Evolutionary conservation across 768 basidiomycete genomes (phyloP).

Genomic region (Lentinula raphanica): DNA sequence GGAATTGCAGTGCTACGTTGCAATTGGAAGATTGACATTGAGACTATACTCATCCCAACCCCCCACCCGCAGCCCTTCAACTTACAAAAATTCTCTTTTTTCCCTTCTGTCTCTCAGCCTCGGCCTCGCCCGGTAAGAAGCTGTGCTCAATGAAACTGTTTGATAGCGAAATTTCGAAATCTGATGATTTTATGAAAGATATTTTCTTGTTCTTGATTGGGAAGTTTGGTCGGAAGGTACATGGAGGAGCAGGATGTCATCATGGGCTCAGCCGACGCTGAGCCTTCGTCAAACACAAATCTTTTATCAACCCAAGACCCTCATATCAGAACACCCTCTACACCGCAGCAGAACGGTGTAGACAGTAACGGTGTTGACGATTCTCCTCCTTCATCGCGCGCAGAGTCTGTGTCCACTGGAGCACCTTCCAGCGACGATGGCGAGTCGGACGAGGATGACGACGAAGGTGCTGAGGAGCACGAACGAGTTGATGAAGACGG

Average conservation of each 20-base stretch:
- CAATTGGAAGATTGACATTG: neutral
- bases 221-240: slow-evolving; percentile 7
- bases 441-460: neutral
- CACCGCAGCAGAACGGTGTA: neutral
- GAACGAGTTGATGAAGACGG: slow-evolving; percentile 1
- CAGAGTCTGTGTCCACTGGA: neutral
- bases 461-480: neutral
- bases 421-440: slow-evolving; percentile 1
- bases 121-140: neutral
- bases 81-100: neutral
- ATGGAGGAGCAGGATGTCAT: slow-evolving; percentile 5
- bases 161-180: too few species aligned
- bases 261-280: neutral
- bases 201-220: neutral
- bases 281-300: neutral
- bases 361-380: neutral
- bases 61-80: neutral
- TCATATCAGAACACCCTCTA: neutral
- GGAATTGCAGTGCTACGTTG: slow-evolving; percentile 7
- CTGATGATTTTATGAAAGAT: neutral
- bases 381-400: neutral
- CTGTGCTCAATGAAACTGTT: neutral
- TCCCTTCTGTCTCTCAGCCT: neutral
- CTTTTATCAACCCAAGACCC: neutral
- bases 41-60: neutral